phyloP scores from a whole-genome alignment of 106 monocot species.

The Gastrodia elata region DNA sequence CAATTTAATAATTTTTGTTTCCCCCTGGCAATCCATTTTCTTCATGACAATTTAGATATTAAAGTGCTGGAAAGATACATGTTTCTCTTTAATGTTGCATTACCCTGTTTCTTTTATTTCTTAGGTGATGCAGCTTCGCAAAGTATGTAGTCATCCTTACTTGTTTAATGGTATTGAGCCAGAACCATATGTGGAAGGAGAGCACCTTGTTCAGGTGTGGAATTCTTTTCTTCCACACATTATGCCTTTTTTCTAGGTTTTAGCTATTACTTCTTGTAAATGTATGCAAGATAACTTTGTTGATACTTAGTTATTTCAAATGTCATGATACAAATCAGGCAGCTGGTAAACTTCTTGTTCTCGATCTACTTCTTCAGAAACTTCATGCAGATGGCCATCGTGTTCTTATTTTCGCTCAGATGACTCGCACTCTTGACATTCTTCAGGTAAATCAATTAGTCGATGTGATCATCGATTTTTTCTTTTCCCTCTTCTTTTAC shows the following conservation, averaged over 20 bases:
- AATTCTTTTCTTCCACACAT: not conserved
- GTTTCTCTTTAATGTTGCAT: not conserved
- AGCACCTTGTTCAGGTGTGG: slow-evolving; percentile 77
- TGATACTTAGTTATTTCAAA: not conserved
- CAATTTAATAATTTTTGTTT: not conserved
- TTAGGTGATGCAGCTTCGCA: slow-evolving; percentile 94
- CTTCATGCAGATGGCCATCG: slow-evolving; percentile 61
- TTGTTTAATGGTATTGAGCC: slow-evolving; percentile 96
- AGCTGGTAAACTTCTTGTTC: slow-evolving; percentile 76
- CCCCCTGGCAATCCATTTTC: slow-evolving; percentile 1
- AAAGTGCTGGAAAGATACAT: not conserved
- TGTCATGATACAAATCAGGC: slow-evolving; percentile 40
- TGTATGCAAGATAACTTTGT: not conserved
- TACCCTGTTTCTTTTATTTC: slow-evolving; percentile 5
- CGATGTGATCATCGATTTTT: not conserved
- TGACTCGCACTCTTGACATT: slow-evolving; percentile 98
- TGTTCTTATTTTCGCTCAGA: slow-evolving; percentile 91
- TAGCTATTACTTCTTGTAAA: not conserved
- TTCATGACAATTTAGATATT: not conserved
- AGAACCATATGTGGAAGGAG: slow-evolving; percentile 96
- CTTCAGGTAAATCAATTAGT: slow-evolving; percentile 50
- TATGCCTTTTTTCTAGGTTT: not conserved
- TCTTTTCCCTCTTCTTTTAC: not conserved
- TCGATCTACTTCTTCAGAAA: slow-evolving; percentile 76
- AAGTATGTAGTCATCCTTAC: slow-evolving; percentile 97